Base-by-base conservation (phyloP, 2,329 filamentous ascomycete genomes). In the Fusarium clavum region DNA sequence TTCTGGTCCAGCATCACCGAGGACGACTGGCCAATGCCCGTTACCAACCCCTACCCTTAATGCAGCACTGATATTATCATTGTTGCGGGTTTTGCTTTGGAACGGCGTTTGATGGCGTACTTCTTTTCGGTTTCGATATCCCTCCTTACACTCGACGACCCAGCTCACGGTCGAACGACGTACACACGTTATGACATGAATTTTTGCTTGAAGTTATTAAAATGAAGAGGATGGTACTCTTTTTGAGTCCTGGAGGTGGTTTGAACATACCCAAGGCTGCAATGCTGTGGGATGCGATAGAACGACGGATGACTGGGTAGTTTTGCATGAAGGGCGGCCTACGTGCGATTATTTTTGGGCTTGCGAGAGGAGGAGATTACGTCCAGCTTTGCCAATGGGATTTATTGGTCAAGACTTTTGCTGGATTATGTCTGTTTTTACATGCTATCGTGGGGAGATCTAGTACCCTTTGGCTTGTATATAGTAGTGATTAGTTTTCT, bases 1-100 rank as follows among this genome's bases (percentile, higher is more conserved):
- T 99, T 99, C 85, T 99, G 96, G 96, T 97, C 94, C 48, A 98
- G 94, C 83, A 99, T 99, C 76, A 99, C 96, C 18, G 96, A 99
- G 82, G 96, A 99, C 77, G 95, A 98, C 83, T 99, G 96, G 96
- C 94, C 94, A 20, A 86, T 87, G 80, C 83, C 85, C 34, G 80
- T 79, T 12, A 79, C 79, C 58, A 78, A 73, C 47, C 73, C 80
- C 54, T 86, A 86, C 70, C 80, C 83, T 52, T 77, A 67, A 73
- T 57, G 32, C 34, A 51, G 57, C 29, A 34, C 34, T 52, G 49
- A 22, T 18, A 18, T 51, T 46, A 27, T 22, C 27, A 53, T 66
- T 49, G 61, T 55, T 53, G 63, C 48, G 52, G 49, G 55, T 68
- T 30, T 70, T 68, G 49, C 55, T 70, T 72, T 62, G 62, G 66